Percentiles rank a stretch among this genome's conserved stretches.
These are phyloP conservation scores for Botryotinia globosa DNA, from an alignment of 2,329 filamentous ascomycete species.

Conservation along the genomic window DNA sequence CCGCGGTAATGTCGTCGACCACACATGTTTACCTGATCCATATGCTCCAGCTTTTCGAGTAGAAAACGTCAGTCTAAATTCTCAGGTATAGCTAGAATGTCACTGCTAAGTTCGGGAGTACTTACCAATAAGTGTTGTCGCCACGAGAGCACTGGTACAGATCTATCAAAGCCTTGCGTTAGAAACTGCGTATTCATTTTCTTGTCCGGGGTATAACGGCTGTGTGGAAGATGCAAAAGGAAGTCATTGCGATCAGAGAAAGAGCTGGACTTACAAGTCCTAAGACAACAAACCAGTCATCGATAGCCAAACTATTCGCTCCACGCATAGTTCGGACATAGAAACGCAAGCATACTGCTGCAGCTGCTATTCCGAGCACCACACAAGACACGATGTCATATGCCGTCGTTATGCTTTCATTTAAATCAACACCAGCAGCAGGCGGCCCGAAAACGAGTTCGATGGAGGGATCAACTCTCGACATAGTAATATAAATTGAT, in stretches of 20 bases:
- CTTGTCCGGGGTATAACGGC: not conserved
- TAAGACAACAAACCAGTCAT: slow-evolving; percentile 9
- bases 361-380: slow-evolving; percentile 9
- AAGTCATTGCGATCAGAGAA: not conserved
- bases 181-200: not conserved
- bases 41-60: slow-evolving; percentile 12
- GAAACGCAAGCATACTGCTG: slow-evolving; percentile 9
- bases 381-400: slow-evolving; percentile 15
- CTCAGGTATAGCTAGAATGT: not conserved
- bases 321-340: slow-evolving; percentile 8
- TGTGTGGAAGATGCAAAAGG: not conserved
- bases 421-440: not conserved
- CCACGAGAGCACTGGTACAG: slow-evolving; percentile 2
- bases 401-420: slow-evolving; percentile 5
- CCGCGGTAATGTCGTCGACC: slow-evolving; percentile 14
- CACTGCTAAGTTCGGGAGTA: not conserved
- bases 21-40: slow-evolving; percentile 10
- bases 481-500: not conserved
- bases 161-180: not conserved
- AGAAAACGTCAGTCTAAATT: slow-evolving; percentile 3
- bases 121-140: slow-evolving; percentile 12
- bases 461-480: slow-evolving; percentile 6
- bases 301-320: slow-evolving; percentile 11
- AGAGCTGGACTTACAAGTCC: slow-evolving; percentile 8
- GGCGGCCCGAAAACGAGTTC: slow-evolving; percentile 1